Evolutionary conservation across 768 basidiomycete genomes (phyloP).

Genomic region (Rhodocollybia butyracea): DNA sequence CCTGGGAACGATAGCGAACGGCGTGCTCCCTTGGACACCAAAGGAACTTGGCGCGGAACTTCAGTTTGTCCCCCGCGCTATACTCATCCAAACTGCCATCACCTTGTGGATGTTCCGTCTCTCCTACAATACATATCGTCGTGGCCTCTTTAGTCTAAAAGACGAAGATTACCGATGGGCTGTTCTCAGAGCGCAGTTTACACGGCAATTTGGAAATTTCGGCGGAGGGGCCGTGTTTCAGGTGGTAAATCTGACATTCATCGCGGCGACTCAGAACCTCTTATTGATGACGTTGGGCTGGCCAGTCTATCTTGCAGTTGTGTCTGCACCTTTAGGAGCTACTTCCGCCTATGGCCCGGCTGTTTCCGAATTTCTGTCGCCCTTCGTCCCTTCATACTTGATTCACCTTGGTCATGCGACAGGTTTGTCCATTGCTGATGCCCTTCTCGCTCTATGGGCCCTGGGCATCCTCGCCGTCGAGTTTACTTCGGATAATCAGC

Average conservation of each 20-base stretch:
- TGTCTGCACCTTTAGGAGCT: constrained; percentile 45
- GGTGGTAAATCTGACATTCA: constrained; percentile 65
- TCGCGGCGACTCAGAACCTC: constrained; percentile 76
- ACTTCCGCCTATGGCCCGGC: no score
- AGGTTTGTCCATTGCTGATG: constrained; percentile 58
- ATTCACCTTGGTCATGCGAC: constrained; percentile 6
- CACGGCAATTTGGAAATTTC: constrained; percentile 29
- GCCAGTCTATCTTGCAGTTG: constrained; percentile 53
- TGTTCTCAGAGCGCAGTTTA: constrained; percentile 61
- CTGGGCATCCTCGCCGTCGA: constrained; percentile 63
- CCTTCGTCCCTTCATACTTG: no score
- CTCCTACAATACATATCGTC: constrained; percentile 73
- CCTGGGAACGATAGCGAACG: constrained; percentile 21
- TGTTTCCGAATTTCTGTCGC: no score
- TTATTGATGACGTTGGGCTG: constrained; percentile 71
- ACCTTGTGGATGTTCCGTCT: constrained; percentile 58
- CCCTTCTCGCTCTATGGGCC: constrained; percentile 53
- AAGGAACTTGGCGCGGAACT: constrained; percentile 27
- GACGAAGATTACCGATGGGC: constrained; percentile 95
- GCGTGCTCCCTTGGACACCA: constrained; percentile 59
- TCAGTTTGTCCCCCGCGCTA: constrained; percentile 61
- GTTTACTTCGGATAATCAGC: constrained; percentile 89
- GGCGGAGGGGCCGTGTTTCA: constrained; percentile 36
- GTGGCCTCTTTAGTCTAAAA: constrained; percentile 71
- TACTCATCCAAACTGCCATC: constrained; percentile 71